Base-by-base conservation (phyloP, 2,329 filamentous ascomycete genomes). In the Penicillium sp. region DNA sequence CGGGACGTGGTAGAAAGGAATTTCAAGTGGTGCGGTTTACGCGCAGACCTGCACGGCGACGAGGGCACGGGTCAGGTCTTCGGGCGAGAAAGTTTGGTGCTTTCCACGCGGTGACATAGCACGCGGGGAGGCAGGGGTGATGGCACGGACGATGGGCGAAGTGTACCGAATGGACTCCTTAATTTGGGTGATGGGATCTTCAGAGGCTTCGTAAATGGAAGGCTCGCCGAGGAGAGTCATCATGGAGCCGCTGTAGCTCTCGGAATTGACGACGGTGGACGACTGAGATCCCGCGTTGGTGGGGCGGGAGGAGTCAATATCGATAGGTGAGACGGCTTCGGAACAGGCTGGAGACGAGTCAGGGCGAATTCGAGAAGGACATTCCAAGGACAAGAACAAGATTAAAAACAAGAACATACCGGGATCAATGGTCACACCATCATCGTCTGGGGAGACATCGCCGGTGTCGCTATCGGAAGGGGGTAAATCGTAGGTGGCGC, bases 51-150 rank as follows among this genome's bases (percentile, higher is more conserved):
- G 67, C 46, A 73, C 65, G 47, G 70, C 68, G 59, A 63, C 66
- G 66, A 74, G 65, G 53, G 71, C 71, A 49, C 68, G 66, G 26
- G 64, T 58, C 58, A 74, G 60, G 56, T 73, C 67, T 6, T 73
- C 66, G 8, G 71, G 68, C 15, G 65, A 53, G 45, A 74, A 71
- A 3, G 70, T 68, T 44, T 66, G 57, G 8, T 60, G 58, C 41
- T 60, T 65, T 8, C 62, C 63, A 34, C 65, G 65, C 39, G 59
- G 53, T 8, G 65, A 58, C 42, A 64, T 51, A 15, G 54, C 41
- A 31, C 50, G 51, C 18, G 60, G 60, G 21, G 61, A 53, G 28
- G 54, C 46, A 45, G 63, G 42, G 59, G 68, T 64, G 36, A 65
- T 58, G 18, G 64, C 56, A 12, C 59, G 68, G n/a, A 65, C 49